Conservation (phyloP, 1,284 basidiomycete genomes). For the Fomitopsis palustris region DNA sequence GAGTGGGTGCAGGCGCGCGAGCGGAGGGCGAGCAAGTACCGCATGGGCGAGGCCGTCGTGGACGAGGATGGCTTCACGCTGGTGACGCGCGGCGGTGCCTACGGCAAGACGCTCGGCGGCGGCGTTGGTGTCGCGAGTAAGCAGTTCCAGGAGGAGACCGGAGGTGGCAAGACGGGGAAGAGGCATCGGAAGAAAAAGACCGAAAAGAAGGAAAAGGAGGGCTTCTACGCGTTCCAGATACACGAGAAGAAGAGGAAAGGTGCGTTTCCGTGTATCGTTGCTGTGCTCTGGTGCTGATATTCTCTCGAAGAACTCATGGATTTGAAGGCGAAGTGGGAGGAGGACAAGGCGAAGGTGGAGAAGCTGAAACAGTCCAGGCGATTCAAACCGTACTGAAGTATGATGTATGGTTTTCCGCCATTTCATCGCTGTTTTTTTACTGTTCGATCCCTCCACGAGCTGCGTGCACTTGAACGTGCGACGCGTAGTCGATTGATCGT, state of each 20-base stretch:
- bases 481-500: no score
- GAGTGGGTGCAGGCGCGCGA: slow-evolving; percentile 67
- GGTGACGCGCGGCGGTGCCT: slow-evolving; percentile 83
- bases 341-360: slow-evolving; percentile 84
- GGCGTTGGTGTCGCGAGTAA: slow-evolving; percentile 78
- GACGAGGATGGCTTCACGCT: slow-evolving; percentile 93
- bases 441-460: neutral
- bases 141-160: slow-evolving; percentile 42
- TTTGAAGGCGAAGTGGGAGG: slow-evolving; percentile 78
- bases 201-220: slow-evolving; percentile 66
- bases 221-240: slow-evolving; percentile 87
- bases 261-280: slow-evolving; percentile 32
- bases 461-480: no score
- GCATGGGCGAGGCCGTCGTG: slow-evolving; percentile 79
- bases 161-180: slow-evolving; percentile 7
- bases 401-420: neutral
- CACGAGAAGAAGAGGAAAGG: slow-evolving; percentile 84
- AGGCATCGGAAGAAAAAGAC: slow-evolving; percentile 47
- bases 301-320: slow-evolving; percentile 60
- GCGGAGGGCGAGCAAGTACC: slow-evolving; percentile 65
- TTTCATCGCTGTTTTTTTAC: neutral
- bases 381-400: slow-evolving; percentile 78
- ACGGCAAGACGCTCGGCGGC: slow-evolving; percentile 81
- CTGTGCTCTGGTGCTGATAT: slow-evolving; percentile 1
- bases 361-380: slow-evolving; percentile 74